Percentiles rank a stretch among this genome's conserved stretches.
Conservation (phyloP, 768 basidiomycete genomes). For the Chlorophyllum brunneum region DNA sequence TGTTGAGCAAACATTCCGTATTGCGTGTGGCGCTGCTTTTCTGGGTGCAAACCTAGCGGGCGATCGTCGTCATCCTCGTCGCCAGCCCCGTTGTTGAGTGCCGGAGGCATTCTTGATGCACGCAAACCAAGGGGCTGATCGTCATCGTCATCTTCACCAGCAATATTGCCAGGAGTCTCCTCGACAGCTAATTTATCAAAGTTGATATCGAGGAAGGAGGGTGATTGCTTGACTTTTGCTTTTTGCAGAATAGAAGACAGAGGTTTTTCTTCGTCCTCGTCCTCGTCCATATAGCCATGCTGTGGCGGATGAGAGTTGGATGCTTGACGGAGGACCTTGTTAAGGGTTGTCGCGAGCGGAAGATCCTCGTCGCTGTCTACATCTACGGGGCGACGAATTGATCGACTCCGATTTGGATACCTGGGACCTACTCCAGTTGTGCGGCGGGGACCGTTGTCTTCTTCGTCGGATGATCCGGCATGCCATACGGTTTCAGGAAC, state of each 20-base stretch:
- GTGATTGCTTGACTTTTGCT: conserved; percentile 28
- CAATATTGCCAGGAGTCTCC: neutral
- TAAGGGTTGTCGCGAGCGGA: conserved; percentile 65
- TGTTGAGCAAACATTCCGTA: conserved; percentile 51
- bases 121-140: conserved; percentile 70
- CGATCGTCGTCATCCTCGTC: conserved; percentile 62
- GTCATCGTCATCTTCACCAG: conserved; percentile 54
- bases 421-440: conserved; percentile 58
- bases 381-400: conserved; percentile 21
- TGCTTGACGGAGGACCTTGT: conserved; percentile 48
- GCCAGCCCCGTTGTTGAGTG: neutral
- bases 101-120: conserved; percentile 44
- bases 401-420: conserved; percentile 30
- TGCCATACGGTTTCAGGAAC: conserved; percentile 32
- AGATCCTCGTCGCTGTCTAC: conserved; percentile 78
- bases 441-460: conserved; percentile 47
- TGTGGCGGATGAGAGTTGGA: conserved; percentile 18
- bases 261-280: conserved; percentile 69
- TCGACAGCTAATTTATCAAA: conserved; percentile 28
- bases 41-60: conserved; percentile 71
- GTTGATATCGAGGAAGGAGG: conserved; percentile 33
- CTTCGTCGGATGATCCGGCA: conserved; percentile 66
- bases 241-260: conserved; percentile 56
- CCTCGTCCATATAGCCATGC: conserved; percentile 40
- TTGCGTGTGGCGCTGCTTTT: conserved; percentile 75